Evolutionary conservation across 345 rosid species (phyloP).

Genomic region (Toxicodendron radicans): DNA sequence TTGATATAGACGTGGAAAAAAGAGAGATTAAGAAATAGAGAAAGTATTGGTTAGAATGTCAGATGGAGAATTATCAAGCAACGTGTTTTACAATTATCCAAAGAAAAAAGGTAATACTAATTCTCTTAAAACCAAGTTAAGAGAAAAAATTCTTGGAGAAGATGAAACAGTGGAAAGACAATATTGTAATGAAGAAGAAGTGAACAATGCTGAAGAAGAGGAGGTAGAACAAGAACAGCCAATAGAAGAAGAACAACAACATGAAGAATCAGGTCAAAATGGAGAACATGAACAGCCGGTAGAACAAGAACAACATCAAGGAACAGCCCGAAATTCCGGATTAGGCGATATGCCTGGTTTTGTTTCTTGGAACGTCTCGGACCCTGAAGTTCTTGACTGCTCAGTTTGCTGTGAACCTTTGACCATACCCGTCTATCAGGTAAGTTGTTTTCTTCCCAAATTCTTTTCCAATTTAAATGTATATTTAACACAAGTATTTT

Average conservation of each 20-base stretch:
- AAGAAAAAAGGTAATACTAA: slow-evolving; percentile 21
- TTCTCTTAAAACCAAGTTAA: background rate
- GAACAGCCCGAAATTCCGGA: background rate
- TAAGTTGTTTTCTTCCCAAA: background rate
- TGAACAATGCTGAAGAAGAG: background rate
- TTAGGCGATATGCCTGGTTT: slow-evolving; percentile 14
- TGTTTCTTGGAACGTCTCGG: slow-evolving; percentile 33
- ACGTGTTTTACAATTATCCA: background rate
- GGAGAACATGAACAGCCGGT: slow-evolving; percentile 6
- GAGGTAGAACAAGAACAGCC: background rate
- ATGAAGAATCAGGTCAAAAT: background rate
- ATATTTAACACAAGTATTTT: too few relatives aligned
- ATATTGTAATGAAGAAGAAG: background rate
- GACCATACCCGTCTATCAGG: slow-evolving; percentile 53
- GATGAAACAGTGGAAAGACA: too few relatives aligned
- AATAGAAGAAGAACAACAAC: background rate
- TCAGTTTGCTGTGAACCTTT: slow-evolving; percentile 44
- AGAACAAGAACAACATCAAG: slow-evolving; percentile 3
- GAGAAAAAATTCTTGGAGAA: background rate
- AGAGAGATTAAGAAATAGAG: background rate
- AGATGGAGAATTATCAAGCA: background rate
- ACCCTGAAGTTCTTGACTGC: slow-evolving; percentile 55
- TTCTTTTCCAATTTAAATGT: background rate
- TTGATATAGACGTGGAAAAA: too few relatives aligned
- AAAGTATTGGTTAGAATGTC: background rate